Percentiles rank a stretch among this genome's conserved stretches.
Conservation (phyloP, 2,329 filamentous ascomycete species). For the Scedosporium minutisporum region DNA sequence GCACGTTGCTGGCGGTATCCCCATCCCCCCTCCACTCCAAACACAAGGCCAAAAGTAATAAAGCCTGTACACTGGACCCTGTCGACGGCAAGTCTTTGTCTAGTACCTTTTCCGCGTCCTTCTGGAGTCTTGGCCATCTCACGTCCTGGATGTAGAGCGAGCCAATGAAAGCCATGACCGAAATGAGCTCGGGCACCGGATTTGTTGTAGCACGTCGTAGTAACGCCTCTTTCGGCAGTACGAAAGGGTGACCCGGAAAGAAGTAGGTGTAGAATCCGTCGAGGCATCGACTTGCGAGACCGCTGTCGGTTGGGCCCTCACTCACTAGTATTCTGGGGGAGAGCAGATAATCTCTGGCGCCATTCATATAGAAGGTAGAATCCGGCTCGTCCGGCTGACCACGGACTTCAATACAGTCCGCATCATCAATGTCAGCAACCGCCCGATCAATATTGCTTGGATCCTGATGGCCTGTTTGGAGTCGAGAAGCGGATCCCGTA, state of each 20-base stretch:
- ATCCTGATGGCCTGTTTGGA: no score
- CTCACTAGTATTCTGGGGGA: no score
- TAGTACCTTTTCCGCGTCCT: constrained; percentile 24
- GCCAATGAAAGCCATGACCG: constrained; percentile 47
- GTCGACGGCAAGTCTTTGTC: neutral
- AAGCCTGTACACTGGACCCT: constrained; percentile 63
- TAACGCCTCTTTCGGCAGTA: constrained; percentile 42
- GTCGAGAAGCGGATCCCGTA: neutral
- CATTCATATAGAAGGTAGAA: neutral
- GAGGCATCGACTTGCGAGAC: constrained; percentile 17
- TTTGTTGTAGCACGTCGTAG: constrained; percentile 37
- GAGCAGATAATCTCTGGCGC: neutral
- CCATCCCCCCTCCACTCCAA: constrained; percentile 70
- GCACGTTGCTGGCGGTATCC: constrained; percentile 55
- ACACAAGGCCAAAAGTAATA: constrained; percentile 66
- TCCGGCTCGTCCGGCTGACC: no score
- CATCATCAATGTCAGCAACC: no score
- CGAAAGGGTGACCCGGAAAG: constrained; percentile 47
- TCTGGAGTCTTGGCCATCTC: constrained; percentile 24
- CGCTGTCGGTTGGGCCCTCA: neutral
- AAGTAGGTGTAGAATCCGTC: constrained; percentile 51
- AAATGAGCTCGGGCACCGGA: constrained; percentile 37
- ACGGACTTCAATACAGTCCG: neutral
- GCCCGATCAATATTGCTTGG: no score
- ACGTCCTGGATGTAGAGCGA: constrained; percentile 40